phyloP scores from a whole-genome alignment of 208 protist genomes.

The Trypanosoma lewisi region DNA sequence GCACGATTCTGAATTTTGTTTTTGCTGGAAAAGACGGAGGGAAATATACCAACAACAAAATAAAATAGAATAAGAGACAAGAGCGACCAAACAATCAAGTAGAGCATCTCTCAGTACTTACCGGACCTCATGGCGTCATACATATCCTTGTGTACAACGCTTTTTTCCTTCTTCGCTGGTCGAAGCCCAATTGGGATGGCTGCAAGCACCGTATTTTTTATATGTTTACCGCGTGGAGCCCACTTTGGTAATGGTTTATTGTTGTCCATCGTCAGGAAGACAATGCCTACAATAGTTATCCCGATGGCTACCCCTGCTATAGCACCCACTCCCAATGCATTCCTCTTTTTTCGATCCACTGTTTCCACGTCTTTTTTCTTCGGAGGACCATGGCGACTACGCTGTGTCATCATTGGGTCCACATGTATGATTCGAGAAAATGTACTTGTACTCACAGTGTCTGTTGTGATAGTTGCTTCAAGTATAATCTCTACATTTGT shows the following conservation, averaged over 20 bases:
- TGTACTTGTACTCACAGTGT: conserved; percentile 35
- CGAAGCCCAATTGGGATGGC: conserved; percentile 51
- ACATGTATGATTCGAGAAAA: conserved; percentile 67
- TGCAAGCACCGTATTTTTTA: conserved; percentile 74
- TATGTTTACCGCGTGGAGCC: conserved; percentile 77
- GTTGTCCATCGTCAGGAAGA: conserved; percentile 78
- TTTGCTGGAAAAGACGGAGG: too few relatives aligned
- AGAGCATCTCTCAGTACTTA: conserved; percentile 33
- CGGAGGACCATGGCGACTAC: conserved; percentile 64
- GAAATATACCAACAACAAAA: too few relatives aligned
- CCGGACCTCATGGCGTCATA: conserved; percentile 86
- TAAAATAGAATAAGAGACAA: background rate
- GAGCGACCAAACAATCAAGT: background rate
- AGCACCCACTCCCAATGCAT: conserved; percentile 58
- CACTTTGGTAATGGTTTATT: conserved; percentile 75
- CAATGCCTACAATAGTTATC: conserved; percentile 54
- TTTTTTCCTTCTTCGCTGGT: conserved; percentile 49
- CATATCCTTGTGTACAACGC: conserved; percentile 68
- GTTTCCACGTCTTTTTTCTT: background rate
- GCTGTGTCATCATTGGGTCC: conserved; percentile 67
- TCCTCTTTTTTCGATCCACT: conserved; percentile 23
- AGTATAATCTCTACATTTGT: conserved; percentile 65
- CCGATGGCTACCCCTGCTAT: conserved; percentile 49
- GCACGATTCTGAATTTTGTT: too few relatives aligned
- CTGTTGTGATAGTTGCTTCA: conserved; percentile 37